These are phyloP conservation scores for Coleophoma eucalyptorum DNA, from an alignment of 2,329 filamentous ascomycete genomes.

Conservation along the genomic window DNA sequence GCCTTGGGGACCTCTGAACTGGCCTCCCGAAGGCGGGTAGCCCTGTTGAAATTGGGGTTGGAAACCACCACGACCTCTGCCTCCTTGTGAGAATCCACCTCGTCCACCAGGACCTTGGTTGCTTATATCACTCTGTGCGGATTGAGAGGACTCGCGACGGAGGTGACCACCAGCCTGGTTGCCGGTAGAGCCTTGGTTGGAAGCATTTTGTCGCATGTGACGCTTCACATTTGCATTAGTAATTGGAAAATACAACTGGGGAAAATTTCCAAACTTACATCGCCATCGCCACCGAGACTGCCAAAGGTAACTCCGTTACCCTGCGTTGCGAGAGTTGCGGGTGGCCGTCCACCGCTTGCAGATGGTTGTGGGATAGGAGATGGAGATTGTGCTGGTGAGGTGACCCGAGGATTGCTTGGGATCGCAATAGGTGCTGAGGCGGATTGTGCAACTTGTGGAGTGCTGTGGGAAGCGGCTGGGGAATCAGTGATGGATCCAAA, in stretches of 20 bases:
- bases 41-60: slow-evolving; percentile 43
- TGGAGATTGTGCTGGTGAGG: slow-evolving; percentile 83
- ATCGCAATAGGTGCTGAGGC: slow-evolving; percentile 56
- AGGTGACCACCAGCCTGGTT: slow-evolving; percentile 68
- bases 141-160: slow-evolving; percentile 83
- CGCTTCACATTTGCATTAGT: slow-evolving; percentile 37
- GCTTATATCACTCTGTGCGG: slow-evolving; percentile 69
- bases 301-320: slow-evolving; percentile 75
- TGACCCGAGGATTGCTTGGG: slow-evolving; percentile 68
- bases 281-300: slow-evolving; percentile 75
- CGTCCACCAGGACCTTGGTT: slow-evolving; percentile 51
- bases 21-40: slow-evolving; percentile 40
- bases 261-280: slow-evolving; percentile 53
- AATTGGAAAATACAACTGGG: slow-evolving; percentile 5
- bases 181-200: slow-evolving; percentile 57
- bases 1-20: slow-evolving; percentile 25
- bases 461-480: slow-evolving; percentile 62
- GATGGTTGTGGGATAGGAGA: slow-evolving; percentile 89
- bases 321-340: slow-evolving; percentile 68
- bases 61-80: slow-evolving; percentile 55
- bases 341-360: slow-evolving; percentile 76
- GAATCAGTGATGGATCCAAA: slow-evolving; percentile 76
- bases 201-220: slow-evolving; percentile 65
- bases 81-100: slow-evolving; percentile 48
- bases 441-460: slow-evolving; percentile 48